Conservation (phyloP, 257 asterid genomes). For the Ophiorrhiza pumila region DNA sequence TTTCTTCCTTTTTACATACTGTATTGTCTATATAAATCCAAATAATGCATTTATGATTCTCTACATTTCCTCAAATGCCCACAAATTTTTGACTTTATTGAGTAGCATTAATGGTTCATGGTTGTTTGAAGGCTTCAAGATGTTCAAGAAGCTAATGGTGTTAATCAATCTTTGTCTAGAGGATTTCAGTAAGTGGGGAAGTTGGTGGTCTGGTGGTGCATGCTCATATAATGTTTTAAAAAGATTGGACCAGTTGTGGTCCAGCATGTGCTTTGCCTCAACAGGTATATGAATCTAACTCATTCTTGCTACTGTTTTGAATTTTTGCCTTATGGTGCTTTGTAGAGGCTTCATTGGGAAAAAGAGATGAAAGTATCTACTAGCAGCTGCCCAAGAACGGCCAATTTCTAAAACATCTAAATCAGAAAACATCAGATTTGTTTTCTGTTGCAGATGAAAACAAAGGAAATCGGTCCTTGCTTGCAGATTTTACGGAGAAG, state of each 20-base stretch:
- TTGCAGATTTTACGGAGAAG: no score
- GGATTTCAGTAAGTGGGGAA: slow-evolving; percentile 75
- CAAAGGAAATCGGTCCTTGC: no score
- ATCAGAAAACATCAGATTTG: no score
- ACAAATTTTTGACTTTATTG: background rate
- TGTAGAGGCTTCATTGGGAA: background rate
- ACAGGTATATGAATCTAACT: slow-evolving; percentile 34
- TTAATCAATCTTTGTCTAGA: slow-evolving; percentile 39
- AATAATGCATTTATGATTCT: no score
- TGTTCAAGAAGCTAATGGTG: background rate
- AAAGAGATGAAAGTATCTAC: slow-evolving; percentile 15
- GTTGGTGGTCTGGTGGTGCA: slow-evolving; percentile 97
- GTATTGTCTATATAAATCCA: no score
- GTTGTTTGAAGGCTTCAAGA: slow-evolving; percentile 5
- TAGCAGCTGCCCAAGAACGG: slow-evolving; percentile 62
- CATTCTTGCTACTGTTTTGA: background rate
- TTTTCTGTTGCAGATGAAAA: no score
- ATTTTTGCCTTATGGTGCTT: background rate
- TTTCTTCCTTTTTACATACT: no score
- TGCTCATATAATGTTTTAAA: slow-evolving; percentile 76
- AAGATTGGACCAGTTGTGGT: slow-evolving; percentile 80
- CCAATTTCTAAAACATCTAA: no score
- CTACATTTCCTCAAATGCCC: background rate
- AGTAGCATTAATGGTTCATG: slow-evolving; percentile 8
- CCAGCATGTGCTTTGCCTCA: slow-evolving; percentile 64